Conservation (phyloP, 495 filamentous ascomycete genomes). For the Tuber borchii region DNA sequence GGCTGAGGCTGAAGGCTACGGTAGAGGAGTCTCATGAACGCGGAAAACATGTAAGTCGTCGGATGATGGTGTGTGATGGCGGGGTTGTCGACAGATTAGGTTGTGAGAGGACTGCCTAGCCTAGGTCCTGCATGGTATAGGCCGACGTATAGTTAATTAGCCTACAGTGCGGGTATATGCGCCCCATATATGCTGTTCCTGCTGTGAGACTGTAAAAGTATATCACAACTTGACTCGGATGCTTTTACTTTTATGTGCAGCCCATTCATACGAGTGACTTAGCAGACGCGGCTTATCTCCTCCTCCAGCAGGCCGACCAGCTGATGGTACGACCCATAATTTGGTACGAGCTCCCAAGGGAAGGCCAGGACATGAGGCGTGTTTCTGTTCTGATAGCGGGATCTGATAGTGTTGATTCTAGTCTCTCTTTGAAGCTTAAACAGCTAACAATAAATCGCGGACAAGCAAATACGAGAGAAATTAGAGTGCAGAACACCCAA, state of each 20-base stretch:
- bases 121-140: neutral
- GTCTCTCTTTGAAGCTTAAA: neutral
- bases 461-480: neutral
- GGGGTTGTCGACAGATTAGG: neutral
- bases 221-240: neutral
- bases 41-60: neutral
- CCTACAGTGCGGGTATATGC: neutral
- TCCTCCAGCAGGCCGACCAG: neutral
- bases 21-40: neutral
- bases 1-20: neutral
- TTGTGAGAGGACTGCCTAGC: neutral
- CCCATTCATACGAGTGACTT: neutral
- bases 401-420: neutral
- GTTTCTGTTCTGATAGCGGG: neutral
- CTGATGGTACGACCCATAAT: neutral
- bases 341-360: neutral
- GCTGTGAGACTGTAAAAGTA: neutral
- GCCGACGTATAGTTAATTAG: neutral
- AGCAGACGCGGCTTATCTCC: neutral
- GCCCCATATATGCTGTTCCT: neutral
- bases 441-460: neutral
- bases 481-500: neutral
- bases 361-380: neutral
- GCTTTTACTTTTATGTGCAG: neutral
- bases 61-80: neutral